Evolutionary conservation across 176 grass and related monocot species (phyloP).

Genomic region (Themeda triandra): DNA sequence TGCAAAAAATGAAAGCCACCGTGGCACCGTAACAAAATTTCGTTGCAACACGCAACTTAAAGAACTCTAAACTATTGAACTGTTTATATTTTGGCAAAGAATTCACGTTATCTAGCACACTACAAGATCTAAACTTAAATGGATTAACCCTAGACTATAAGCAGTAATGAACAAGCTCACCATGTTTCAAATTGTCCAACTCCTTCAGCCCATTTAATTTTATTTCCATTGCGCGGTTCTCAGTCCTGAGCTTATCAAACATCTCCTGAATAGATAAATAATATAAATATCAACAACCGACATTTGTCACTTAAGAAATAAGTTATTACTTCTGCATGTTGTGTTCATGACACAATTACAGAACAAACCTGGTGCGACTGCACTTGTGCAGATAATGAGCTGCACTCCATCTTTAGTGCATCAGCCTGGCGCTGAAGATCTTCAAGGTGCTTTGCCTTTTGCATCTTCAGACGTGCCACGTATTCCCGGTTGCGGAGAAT

Average conservation of each 20-base stretch:
- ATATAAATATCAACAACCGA: background rate
- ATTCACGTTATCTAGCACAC: background rate
- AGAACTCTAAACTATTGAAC: background rate
- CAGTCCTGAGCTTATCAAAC: background rate
- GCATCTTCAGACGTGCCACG: slow-evolving; percentile 3
- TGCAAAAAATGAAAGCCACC: no score
- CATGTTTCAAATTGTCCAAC: background rate
- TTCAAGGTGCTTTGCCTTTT: slow-evolving; percentile 21
- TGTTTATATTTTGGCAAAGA: background rate
- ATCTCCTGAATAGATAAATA: background rate
- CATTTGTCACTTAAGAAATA: background rate
- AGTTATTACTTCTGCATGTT: background rate
- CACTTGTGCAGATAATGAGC: slow-evolving; percentile 33
- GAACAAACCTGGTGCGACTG: slow-evolving; percentile 40
- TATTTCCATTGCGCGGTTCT: background rate
- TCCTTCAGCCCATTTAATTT: background rate
- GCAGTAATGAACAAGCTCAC: background rate
- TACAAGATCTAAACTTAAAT: background rate
- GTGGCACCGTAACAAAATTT: no score
- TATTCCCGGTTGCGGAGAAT: slow-evolving; percentile 42
- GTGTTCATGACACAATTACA: background rate
- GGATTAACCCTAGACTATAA: background rate
- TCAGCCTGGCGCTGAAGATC: slow-evolving; percentile 43
- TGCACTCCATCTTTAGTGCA: slow-evolving; percentile 40
- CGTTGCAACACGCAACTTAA: no score